Conservation (phyloP, 495 filamentous ascomycete species). For the Talaromyces adpressus region DNA sequence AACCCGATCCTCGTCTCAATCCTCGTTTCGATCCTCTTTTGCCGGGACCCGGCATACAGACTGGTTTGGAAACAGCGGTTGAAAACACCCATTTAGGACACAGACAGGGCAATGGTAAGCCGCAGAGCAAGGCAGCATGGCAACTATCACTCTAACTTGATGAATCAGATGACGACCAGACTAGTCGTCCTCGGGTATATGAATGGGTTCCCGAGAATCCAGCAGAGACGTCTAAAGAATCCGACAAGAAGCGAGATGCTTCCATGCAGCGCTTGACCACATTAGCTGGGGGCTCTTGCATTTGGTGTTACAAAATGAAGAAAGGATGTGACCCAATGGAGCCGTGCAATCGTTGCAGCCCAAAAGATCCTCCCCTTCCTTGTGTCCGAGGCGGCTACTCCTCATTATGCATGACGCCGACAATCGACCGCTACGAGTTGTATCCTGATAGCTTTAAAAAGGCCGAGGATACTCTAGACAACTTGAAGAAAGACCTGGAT, state of each 20-base stretch:
- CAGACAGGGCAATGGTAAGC: not conserved
- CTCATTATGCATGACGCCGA: conserved; percentile 9
- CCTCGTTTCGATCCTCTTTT: not conserved
- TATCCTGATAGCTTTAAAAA: not conserved
- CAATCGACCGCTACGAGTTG: not conserved
- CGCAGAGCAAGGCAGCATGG: not conserved
- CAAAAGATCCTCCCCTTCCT: conserved; percentile 1
- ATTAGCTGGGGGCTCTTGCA: conserved; percentile 20
- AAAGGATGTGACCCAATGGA: conserved; percentile 18
- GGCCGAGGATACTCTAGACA: not conserved
- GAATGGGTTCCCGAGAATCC: conserved; percentile 9
- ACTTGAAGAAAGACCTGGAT: not conserved
- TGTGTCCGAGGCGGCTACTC: conserved; percentile 16
- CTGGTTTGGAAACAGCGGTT: too few species aligned
- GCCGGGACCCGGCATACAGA: not conserved
- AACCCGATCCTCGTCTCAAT: not conserved
- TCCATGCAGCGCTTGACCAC: conserved; percentile 14
- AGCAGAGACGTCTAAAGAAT: conserved; percentile 1
- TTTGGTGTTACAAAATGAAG: conserved; percentile 20
- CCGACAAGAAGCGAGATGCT: conserved; percentile 9
- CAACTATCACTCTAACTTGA: not conserved
- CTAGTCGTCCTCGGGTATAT: not conserved
- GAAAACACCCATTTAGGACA: not conserved
- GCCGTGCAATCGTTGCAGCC: conserved; percentile 16
- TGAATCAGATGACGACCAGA: not conserved